Evolutionary conservation across 345 rosid species (phyloP), one percentile per base, ranked within the genome.

Genomic region (Hibiscus syriacus): DNA sequence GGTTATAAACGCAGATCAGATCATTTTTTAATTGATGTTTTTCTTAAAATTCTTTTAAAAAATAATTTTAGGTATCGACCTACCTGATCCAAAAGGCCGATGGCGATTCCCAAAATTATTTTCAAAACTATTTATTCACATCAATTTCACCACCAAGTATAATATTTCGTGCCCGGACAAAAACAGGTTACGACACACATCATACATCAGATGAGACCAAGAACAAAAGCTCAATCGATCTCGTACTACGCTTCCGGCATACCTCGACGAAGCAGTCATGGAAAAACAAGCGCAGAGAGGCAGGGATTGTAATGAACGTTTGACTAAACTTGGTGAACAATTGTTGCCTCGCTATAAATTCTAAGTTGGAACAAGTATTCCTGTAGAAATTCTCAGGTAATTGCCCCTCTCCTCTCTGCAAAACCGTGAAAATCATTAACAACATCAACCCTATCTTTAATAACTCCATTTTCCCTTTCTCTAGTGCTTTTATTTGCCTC

Each of bases 191-290:
- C n/a, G n/a, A n/a, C n/a, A n/a, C n/a, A 38, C 62, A 46, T 19
- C 16, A 50, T 7, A 19, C 23, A 59, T 29, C 6, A 26, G 46
- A 14, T 22, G 13, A 29, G 45, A 32, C 20, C 11, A 16, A 57
- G 6, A 13, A 43, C 12, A 13, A 62, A 45, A 23, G 23, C 39
- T 26, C 30, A 12, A 39, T 48, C 66, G 11, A 29, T n/a, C 62
- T 10, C 8, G 13, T 22, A 19, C 26, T 50, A 23, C 8, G 19
- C 4, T 14, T 23, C 60, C 27, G 7, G 19, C 55, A 2, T 78
- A 92, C 97, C 77, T 73, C 79, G 41, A 90, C 81, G 43, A 94
- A 90, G 79, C 99, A 94, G 61, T 94, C 99, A 65, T 94, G 99
- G 76, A 89, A 94, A 76, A 94, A 90, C 39, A 94, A 75, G n/a